Evolutionary conservation across 306 rosid genomes (phyloP).

Genomic region (Vigna mungo): DNA sequence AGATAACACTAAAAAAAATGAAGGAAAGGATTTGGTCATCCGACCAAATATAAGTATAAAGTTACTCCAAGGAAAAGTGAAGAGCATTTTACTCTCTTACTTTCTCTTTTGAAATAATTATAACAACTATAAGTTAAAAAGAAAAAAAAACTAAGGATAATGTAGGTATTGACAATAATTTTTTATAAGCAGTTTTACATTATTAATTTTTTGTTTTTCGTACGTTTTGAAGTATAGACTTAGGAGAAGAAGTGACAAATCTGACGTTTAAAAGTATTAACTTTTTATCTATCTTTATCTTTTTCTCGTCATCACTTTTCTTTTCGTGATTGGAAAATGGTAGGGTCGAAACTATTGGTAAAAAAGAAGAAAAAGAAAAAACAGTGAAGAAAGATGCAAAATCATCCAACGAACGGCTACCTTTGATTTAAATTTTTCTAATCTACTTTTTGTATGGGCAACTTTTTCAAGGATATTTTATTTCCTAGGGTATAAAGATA

Average conservation of each 20-base stretch:
- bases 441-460: too few relatives aligned
- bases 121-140: not conserved
- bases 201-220: not conserved
- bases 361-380: not conserved
- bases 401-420: not conserved
- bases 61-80: not conserved
- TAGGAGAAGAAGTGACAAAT: not conserved
- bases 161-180: not conserved
- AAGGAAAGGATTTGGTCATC: not conserved
- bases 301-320: not conserved
- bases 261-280: slow-evolving; percentile 8
- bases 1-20: too few relatives aligned
- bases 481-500: too few relatives aligned
- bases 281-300: not conserved
- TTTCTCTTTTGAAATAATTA: not conserved
- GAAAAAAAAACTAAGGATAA: not conserved
- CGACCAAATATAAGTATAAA: not conserved
- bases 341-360: slow-evolving; percentile 5
- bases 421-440: too few relatives aligned
- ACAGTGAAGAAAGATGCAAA: not conserved
- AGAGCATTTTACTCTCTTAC: not conserved
- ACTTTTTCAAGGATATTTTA: not conserved
- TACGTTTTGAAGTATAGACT: too few relatives aligned
- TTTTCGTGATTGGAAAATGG: not conserved
- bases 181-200: not conserved